Evolutionary conservation across 306 rosid genomes (phyloP).

Genomic region (Astragalus glycyphyllos): DNA sequence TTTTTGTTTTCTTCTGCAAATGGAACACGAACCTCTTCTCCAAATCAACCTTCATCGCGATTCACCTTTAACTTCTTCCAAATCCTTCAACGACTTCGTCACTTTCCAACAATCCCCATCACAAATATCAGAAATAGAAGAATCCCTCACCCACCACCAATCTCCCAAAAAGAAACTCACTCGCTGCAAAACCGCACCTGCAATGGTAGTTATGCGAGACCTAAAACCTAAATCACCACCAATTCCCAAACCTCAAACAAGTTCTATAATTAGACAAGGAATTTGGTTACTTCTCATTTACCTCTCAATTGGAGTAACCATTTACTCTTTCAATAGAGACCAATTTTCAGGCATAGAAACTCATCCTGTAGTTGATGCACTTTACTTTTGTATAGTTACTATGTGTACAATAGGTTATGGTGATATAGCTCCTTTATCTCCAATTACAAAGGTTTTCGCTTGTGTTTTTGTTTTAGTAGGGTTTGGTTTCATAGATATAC

Average conservation of each 20-base stretch:
- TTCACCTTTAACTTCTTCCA: constrained; percentile 41
- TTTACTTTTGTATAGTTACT: constrained; percentile 82
- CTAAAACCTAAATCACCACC: constrained; percentile 48
- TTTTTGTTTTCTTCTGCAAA: no score
- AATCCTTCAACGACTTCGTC: constrained; percentile 49
- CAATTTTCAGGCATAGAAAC: constrained; percentile 71
- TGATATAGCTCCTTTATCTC: constrained; percentile 71
- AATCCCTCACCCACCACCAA: neutral
- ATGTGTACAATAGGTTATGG: constrained; percentile 92
- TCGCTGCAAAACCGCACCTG: constrained; percentile 85
- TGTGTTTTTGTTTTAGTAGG: constrained; percentile 81
- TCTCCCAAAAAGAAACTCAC: constrained; percentile 51
- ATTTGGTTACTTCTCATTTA: constrained; percentile 58
- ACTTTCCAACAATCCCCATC: constrained; percentile 32
- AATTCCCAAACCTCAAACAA: constrained; percentile 57
- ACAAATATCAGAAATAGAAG: constrained; percentile 36
- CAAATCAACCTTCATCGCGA: constrained; percentile 20
- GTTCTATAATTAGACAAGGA: constrained; percentile 68
- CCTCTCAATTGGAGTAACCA: constrained; percentile 65
- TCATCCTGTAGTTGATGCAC: constrained; percentile 77
- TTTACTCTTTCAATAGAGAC: constrained; percentile 68
- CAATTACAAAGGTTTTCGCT: constrained; percentile 65
- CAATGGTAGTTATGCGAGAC: constrained; percentile 58
- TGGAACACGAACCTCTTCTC: constrained; percentile 65
- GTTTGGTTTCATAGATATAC: constrained; percentile 75